A percentile compares a stretch with the other conserved stretches of the same genome.
Conservation (phyloP, 2,329 filamentous ascomycete species). For the Fusarium sp. region DNA sequence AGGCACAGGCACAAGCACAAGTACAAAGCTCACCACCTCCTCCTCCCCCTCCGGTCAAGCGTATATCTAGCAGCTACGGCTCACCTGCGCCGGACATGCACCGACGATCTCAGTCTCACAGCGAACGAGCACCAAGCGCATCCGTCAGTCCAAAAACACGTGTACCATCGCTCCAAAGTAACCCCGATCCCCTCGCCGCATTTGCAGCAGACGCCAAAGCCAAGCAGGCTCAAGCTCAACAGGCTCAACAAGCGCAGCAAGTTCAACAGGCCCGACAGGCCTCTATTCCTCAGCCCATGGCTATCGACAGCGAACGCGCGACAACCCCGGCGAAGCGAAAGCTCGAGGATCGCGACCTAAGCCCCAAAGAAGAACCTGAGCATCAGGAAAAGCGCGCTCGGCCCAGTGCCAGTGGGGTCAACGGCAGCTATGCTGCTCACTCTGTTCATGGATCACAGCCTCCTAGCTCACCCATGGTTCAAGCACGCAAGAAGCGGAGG, state of each 20-base stretch:
- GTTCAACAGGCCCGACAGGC: slow-evolving; percentile 18
- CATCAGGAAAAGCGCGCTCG: slow-evolving; percentile 57
- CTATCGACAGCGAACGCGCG: slow-evolving; percentile 46
- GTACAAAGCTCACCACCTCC: slow-evolving; percentile 51
- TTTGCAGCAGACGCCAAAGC: slow-evolving; percentile 45
- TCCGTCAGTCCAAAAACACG: slow-evolving; percentile 85
- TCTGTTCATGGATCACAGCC: slow-evolving; percentile 38
- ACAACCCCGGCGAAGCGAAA: slow-evolving; percentile 56
- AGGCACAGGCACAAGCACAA: slow-evolving; percentile 43
- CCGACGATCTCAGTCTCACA: slow-evolving; percentile 64
- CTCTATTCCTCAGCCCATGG: slow-evolving; percentile 44
- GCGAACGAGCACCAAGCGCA: slow-evolving; percentile 76
- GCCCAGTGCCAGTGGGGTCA: slow-evolving; percentile 62
- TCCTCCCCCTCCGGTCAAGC: slow-evolving; percentile 52
- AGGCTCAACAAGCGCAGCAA: slow-evolving; percentile 15
- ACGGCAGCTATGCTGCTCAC: slow-evolving; percentile 51
- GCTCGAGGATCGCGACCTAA: slow-evolving; percentile 56
- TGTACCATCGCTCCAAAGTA: slow-evolving; percentile 64
- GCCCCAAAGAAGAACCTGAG: slow-evolving; percentile 63
- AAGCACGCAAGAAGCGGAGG: slow-evolving; percentile 55
- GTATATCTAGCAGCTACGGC: slow-evolving; percentile 60
- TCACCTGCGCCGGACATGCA: slow-evolving; percentile 55
- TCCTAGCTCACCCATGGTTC: slow-evolving; percentile 48
- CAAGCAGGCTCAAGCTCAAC: slow-evolving; percentile 15
- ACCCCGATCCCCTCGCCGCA: slow-evolving; percentile 48